Evolutionary conservation across 352 stramenopile genomes (phyloP).

Genomic region (Globisporangium emineosum): DNA sequence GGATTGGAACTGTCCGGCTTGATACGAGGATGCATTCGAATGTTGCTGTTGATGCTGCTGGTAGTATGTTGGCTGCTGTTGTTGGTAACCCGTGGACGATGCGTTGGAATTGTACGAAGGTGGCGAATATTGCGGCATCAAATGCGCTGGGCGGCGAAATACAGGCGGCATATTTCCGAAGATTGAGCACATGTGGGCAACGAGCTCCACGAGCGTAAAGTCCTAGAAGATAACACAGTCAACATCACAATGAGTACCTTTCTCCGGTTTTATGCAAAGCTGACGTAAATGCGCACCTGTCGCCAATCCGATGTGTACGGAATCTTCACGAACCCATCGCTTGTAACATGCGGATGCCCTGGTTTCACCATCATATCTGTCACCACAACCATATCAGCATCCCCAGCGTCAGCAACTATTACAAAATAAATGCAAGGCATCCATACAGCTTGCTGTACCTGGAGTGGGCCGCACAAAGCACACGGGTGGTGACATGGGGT

Average conservation of each 20-base stretch:
- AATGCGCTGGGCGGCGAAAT: slow-evolving; percentile 63
- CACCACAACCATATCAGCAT: not conserved
- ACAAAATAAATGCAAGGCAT: not conserved
- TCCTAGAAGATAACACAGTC: slow-evolving; percentile 32
- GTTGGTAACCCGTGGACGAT: slow-evolving; percentile 21
- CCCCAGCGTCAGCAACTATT: no score
- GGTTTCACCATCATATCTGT: slow-evolving; percentile 86
- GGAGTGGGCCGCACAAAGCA: slow-evolving; percentile 85
- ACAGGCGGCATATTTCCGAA: slow-evolving; percentile 86
- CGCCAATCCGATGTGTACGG: slow-evolving; percentile 84
- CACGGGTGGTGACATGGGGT: slow-evolving; percentile 75
- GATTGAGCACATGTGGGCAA: slow-evolving; percentile 88
- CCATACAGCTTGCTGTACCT: slow-evolving; percentile 21
- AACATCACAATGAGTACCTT: slow-evolving; percentile 4
- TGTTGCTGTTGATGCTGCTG: slow-evolving; percentile 29
- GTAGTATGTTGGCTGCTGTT: slow-evolving; percentile 34
- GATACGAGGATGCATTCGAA: slow-evolving; percentile 9
- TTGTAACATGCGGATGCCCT: slow-evolving; percentile 83
- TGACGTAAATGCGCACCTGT: slow-evolving; percentile 24
- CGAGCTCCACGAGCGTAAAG: slow-evolving; percentile 79
- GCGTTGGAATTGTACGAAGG: slow-evolving; percentile 29
- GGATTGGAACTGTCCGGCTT: slow-evolving; percentile 25
- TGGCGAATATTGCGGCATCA: slow-evolving; percentile 30
- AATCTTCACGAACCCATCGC: slow-evolving; percentile 82
- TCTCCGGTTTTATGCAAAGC: not conserved